A percentile compares a stretch with the other conserved stretches of the same genome.
Evolutionary conservation across 768 basidiomycete genomes (phyloP).

Genomic region (Coprinopsis strossmayeri): DNA sequence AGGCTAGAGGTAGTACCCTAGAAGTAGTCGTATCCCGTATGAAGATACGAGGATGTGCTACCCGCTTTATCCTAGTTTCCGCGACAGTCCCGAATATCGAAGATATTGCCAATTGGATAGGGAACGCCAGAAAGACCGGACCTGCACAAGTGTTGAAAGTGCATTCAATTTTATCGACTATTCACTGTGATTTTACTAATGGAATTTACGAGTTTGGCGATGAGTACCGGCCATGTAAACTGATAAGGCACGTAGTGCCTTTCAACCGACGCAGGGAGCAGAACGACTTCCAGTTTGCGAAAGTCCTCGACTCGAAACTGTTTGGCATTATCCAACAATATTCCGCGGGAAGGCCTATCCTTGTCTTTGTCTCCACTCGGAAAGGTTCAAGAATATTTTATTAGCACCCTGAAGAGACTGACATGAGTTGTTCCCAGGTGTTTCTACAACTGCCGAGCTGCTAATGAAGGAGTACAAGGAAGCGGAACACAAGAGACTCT

Average conservation of each 20-base stretch:
- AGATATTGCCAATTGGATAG: slow-evolving; percentile 89
- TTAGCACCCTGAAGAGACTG: background rate
- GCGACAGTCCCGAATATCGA: slow-evolving; percentile 92
- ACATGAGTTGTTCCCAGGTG: slow-evolving; percentile 31
- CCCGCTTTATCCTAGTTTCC: slow-evolving; percentile 85
- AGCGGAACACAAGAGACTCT: slow-evolving; percentile 37
- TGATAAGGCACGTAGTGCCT: slow-evolving; percentile 68
- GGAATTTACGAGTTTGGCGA: slow-evolving; percentile 71
- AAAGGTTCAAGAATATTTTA: slow-evolving; percentile 45
- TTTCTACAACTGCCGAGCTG: slow-evolving; percentile 65
- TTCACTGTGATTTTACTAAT: background rate
- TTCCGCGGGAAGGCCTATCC: slow-evolving; percentile 72
- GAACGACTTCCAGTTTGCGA: slow-evolving; percentile 77
- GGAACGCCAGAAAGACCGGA: slow-evolving; percentile 27
- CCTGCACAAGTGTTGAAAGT: slow-evolving; percentile 71
- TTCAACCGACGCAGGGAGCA: slow-evolving; percentile 52
- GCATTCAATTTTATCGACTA: background rate
- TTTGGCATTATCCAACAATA: slow-evolving; percentile 70
- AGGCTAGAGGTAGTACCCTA: slow-evolving; percentile 83
- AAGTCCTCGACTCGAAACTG: slow-evolving; percentile 64
- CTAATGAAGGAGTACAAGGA: slow-evolving; percentile 68
- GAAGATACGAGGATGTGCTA: slow-evolving; percentile 62
- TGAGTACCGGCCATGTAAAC: slow-evolving; percentile 81
- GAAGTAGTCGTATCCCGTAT: slow-evolving; percentile 95
- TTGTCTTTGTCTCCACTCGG: slow-evolving; percentile 86